Conservation (phyloP, 371 early-diverging fungal species). For the Syncephalastrum monosporum region DNA sequence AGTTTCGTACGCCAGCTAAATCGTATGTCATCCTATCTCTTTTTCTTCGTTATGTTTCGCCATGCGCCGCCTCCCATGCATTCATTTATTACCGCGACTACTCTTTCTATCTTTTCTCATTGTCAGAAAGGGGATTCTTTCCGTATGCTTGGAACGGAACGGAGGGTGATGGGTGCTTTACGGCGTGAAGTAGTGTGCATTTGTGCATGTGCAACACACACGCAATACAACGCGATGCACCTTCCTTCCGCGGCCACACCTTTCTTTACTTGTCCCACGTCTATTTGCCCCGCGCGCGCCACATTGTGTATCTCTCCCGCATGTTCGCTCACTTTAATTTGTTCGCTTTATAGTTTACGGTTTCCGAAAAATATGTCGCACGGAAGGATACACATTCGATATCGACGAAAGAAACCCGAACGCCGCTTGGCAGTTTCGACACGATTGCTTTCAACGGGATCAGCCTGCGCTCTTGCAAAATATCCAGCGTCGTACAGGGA, state of each 20-base stretch:
- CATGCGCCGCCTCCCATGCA: too few species aligned
- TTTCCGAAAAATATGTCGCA: constrained; percentile 18
- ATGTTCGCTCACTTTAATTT: background rate
- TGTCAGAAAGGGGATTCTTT: background rate
- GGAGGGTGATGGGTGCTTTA: too few species aligned
- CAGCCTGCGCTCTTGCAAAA: constrained; percentile 4
- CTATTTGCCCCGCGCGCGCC: too few species aligned
- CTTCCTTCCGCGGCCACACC: too few species aligned
- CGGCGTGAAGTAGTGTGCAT: too few species aligned
- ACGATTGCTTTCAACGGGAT: constrained; percentile 13
- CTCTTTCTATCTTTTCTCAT: background rate
- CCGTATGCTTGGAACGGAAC: too few species aligned
- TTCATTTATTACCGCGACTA: too few species aligned
- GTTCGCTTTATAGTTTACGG: constrained; percentile 14
- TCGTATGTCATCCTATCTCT: constrained; percentile 8
- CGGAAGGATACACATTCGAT: background rate
- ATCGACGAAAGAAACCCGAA: background rate
- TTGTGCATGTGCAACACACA: too few species aligned
- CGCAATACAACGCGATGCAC: too few species aligned
- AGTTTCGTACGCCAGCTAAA: constrained; percentile 95
- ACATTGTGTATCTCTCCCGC: too few species aligned
- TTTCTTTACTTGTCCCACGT: too few species aligned
- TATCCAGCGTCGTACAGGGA: constrained; percentile 6
- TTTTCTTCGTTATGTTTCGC: background rate
- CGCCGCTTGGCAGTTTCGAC: constrained; percentile 15